A percentile compares a stretch with the other conserved stretches of the same genome.
These are phyloP conservation scores for Annulohypoxylon nitens DNA, from an alignment of 495 filamentous ascomycete genomes.

Conservation along the genomic window DNA sequence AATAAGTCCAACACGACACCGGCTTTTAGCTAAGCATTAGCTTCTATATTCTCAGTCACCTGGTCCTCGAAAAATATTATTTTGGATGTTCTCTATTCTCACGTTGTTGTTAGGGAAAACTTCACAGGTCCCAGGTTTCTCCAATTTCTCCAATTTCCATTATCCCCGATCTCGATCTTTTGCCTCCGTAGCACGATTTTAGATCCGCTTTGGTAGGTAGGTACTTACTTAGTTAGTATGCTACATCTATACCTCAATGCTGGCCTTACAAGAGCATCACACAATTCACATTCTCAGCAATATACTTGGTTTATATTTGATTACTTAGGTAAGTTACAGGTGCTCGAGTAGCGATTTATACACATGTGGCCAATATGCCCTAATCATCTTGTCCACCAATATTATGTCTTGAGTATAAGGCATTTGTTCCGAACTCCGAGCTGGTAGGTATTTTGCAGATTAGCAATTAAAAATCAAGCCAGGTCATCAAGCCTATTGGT, in stretches of 20 bases:
- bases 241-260: too few relatives aligned
- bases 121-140: background rate
- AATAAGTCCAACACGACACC: background rate
- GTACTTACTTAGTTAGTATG: too few relatives aligned
- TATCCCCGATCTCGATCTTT: background rate
- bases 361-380: background rate
- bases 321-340: too few relatives aligned
- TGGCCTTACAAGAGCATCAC: too few relatives aligned
- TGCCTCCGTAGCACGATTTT: background rate
- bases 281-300: background rate
- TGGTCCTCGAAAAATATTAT: constrained; percentile 16
- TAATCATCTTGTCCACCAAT: constrained; percentile 14
- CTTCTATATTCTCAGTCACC: constrained; percentile 5
- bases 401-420: constrained; percentile 7
- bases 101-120: background rate
- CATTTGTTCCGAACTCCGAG: background rate
- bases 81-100: background rate
- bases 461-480: constrained; percentile 9
- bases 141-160: constrained; percentile 8
- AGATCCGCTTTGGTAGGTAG: background rate
- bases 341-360: background rate
- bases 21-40: background rate
- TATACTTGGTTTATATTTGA: too few relatives aligned
- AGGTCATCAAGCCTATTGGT: background rate
- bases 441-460: background rate